Evolutionary conservation across 345 rosid species (phyloP).

Genomic region (Conringia planisiliqua): DNA sequence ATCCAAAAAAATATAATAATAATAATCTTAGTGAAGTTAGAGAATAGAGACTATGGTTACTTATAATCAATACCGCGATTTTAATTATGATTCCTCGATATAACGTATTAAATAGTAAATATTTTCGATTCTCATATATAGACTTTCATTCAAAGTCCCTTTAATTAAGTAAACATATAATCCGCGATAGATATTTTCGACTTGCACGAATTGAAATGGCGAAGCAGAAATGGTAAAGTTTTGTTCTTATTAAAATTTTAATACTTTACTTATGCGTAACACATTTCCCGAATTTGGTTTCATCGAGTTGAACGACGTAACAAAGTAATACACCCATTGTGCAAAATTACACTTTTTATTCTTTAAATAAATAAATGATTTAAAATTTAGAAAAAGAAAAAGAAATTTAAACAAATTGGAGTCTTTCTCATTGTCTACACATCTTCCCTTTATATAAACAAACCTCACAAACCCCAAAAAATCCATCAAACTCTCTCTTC

Average conservation of each 20-base stretch:
- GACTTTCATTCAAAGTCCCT: no score
- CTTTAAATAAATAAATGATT: neutral
- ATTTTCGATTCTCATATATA: neutral
- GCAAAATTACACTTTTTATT: neutral
- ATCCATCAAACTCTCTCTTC: constrained; percentile 27
- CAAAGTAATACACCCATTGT: neutral
- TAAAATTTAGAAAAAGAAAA: neutral
- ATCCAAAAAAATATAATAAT: neutral
- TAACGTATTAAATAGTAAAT: neutral
- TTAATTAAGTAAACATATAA: neutral
- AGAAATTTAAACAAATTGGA: neutral
- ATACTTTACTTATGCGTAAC: neutral
- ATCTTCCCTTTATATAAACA: constrained; percentile 31
- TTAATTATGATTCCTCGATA: neutral
- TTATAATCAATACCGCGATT: neutral
- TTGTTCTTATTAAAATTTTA: neutral
- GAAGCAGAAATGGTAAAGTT: no score
- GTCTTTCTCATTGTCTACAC: constrained; percentile 1
- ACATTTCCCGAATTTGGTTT: neutral
- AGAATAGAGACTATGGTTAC: neutral
- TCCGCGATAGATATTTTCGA: neutral
- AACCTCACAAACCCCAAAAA: constrained; percentile 12
- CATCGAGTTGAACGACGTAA: neutral
- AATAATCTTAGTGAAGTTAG: neutral
- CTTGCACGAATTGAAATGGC: neutral